Base-by-base conservation (phyloP, 2,329 filamentous ascomycete species). In the Calonectria pauciramosa region DNA sequence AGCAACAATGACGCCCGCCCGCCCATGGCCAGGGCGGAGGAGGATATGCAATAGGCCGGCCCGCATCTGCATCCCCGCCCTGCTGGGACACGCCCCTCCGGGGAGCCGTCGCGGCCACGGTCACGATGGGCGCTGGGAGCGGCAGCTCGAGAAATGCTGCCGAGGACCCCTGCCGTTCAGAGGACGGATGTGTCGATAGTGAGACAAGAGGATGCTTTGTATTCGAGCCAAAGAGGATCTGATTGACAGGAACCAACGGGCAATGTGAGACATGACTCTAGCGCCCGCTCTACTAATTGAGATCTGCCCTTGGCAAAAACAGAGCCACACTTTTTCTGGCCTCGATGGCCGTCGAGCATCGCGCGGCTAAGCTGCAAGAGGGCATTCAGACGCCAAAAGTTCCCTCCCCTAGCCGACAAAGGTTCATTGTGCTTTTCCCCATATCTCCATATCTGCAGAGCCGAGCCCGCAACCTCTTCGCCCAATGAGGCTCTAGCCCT, bases 221-320 rank as follows among this genome's bases (percentile, higher is more conserved):
- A 63, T 63, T 63, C 56, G 56, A 63, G 56, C 56, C 34, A 63
- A 63, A 63, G 34, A 63, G 56, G 56, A 28, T 38, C 34, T 63
- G 56, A 63, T 63, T 63, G 56, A 63, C 56, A 63, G 56, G 56
- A 63, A 28, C 73, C 71, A 71, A 72, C 66, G 70, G 77, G 73
- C 73, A 74, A 79, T 77, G 72, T 67, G 72, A 74, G 68, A 44
- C 68, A 66, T 20, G 65, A 49, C 68, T 76, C 68, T 71, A 77
- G 32, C 38, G 32, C 63, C 67, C 72, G 73, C 70, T 66, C 52
- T 65, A 47, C 52, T 75, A 71, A 81, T 80, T 80, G 49, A 72
- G 79, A 80, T 80, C 79, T 78, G 65, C 79, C 52, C 51, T 54
- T 67, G 77, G 72, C 66, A 75, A 59, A 77, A 49, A 67, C 68